A percentile compares a stretch with the other conserved stretches of the same genome.
Conservation (phyloP, 768 basidiomycete genomes). For the Psilocybe azurescens region DNA sequence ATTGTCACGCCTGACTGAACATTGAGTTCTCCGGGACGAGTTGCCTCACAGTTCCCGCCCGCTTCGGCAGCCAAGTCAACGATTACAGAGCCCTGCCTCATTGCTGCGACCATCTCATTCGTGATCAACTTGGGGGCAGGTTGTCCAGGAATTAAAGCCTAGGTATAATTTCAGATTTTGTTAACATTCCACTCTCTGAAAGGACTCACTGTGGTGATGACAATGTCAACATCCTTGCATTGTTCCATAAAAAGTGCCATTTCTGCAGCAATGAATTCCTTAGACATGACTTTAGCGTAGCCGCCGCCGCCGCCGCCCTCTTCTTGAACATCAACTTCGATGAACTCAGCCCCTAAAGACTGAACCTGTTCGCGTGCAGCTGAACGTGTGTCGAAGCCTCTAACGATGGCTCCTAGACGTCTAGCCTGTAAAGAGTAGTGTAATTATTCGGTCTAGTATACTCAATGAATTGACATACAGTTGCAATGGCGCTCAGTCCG, state of each 20-base stretch:
- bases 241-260: constrained; percentile 90
- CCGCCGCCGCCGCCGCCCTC: constrained; percentile 85
- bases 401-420: constrained; percentile 86
- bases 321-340: constrained; percentile 83
- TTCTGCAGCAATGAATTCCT: constrained; percentile 87
- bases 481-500: constrained; percentile 86
- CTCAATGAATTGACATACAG: constrained; percentile 46
- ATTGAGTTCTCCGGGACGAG: constrained; percentile 74
- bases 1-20: constrained; percentile 81
- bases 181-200: background rate
- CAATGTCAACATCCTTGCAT: constrained; percentile 87
- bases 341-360: constrained; percentile 87
- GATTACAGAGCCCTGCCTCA: constrained; percentile 91
- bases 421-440: constrained; percentile 54
- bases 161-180: background rate
- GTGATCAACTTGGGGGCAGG: constrained; percentile 88
- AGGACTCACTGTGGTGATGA: constrained; percentile 75
- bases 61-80: constrained; percentile 89
- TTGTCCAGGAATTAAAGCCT: constrained; percentile 87
- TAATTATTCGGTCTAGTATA: background rate
- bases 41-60: constrained; percentile 89
- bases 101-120: constrained; percentile 85
- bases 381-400: constrained; percentile 86
- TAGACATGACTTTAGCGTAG: constrained; percentile 91
- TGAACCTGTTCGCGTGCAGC: constrained; percentile 90